A percentile compares a stretch with the other conserved stretches of the same genome.
phyloP scores from a whole-genome alignment of 495 filamentous ascomycete genomes.

The Penicillium alfredii region DNA sequence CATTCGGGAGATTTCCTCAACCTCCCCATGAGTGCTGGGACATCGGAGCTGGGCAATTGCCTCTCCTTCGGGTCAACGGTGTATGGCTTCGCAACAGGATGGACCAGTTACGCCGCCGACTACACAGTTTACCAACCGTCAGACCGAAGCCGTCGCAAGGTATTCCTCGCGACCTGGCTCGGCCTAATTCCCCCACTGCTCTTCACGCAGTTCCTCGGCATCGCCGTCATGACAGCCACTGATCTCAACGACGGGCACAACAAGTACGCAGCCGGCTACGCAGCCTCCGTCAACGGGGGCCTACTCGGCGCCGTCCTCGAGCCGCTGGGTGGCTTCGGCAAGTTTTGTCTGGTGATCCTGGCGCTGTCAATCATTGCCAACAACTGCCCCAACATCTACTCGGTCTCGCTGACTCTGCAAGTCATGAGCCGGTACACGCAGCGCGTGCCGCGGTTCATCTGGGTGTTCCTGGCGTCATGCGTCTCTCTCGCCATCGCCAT shows the following conservation, averaged over 20 bases:
- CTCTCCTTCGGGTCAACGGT: constrained; percentile 70
- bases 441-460: constrained; percentile 70
- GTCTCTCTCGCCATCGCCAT: constrained; percentile 72
- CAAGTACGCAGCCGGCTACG: constrained; percentile 58
- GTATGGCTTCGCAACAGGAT: constrained; percentile 75
- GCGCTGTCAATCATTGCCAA: constrained; percentile 76
- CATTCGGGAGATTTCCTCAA: constrained; percentile 68
- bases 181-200: constrained; percentile 67
- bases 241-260: constrained; percentile 40
- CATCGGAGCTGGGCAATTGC: constrained; percentile 55
- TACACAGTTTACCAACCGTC: constrained; percentile 79
- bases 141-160: constrained; percentile 47
- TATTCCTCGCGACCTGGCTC: constrained; percentile 65
- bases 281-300: constrained; percentile 59
- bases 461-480: constrained; percentile 61
- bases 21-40: constrained; percentile 58
- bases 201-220: constrained; percentile 75
- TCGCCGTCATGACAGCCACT: constrained; percentile 64
- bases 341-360: constrained; percentile 77
- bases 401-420: constrained; percentile 69
- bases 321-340: constrained; percentile 65
- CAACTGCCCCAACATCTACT: constrained; percentile 89
- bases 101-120: constrained; percentile 74
- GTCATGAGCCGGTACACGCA: constrained; percentile 59
- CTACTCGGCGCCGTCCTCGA: constrained; percentile 63